Evolutionary conservation across 345 rosid species (phyloP).

Genomic region (Psidium guajava): DNA sequence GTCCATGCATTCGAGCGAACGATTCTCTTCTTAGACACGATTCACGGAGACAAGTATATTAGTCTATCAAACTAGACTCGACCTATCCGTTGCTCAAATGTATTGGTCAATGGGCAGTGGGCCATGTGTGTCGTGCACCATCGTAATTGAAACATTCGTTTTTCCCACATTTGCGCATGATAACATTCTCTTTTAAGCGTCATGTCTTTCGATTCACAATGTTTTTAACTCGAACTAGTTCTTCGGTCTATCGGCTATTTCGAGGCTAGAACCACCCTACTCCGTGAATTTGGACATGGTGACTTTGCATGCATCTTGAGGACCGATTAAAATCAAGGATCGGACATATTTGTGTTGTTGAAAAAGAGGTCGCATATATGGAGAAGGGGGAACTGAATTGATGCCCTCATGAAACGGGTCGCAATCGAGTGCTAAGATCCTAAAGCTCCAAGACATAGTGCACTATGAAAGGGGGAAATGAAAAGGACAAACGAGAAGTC

Average conservation of each 20-base stretch:
- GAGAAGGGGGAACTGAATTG: not conserved
- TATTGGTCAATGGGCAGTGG: not conserved
- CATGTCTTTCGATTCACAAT: not conserved
- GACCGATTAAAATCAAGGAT: not conserved
- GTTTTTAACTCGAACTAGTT: not conserved
- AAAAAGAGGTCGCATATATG: not conserved
- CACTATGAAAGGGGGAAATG: not conserved
- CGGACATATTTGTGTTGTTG: not conserved
- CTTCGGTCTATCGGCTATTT: not conserved
- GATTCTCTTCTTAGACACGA: not conserved
- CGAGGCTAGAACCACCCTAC: not conserved
- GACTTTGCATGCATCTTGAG: not conserved
- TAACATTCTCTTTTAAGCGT: too few species aligned
- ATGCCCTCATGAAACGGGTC: not conserved
- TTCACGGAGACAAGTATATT: not conserved
- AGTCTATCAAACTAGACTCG: not conserved
- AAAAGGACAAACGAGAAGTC: not conserved
- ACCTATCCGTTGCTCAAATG: not conserved
- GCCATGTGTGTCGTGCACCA: not conserved
- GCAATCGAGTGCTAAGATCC: not conserved
- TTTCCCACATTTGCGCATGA: not conserved
- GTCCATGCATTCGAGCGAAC: not conserved
- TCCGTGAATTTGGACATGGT: not conserved
- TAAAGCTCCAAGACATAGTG: not conserved
- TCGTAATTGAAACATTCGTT: too few species aligned